Evolutionary conservation across 768 basidiomycete species (phyloP), one percentile per base, ranked within the genome.

Genomic region (Boletus barrowsii): DNA sequence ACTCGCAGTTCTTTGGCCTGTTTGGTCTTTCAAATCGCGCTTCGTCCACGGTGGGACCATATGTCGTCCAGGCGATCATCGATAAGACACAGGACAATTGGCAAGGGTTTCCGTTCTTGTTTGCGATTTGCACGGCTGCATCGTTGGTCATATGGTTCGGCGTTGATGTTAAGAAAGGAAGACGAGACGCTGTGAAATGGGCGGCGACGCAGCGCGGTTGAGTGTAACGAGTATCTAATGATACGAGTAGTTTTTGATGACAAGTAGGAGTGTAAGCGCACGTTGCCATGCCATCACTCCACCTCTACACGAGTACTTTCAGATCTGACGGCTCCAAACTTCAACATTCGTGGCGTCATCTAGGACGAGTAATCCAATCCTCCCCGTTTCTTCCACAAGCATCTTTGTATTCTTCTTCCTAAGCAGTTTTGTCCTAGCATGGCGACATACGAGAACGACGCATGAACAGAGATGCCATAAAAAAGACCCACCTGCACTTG

Each of bases 11-110:
- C 73, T 94, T 93, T 68, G 88, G 91, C 3, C 79, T 95, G 22
- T 93, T 89, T 60, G 89, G 88, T 10, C 79, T 93, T 24, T 90
- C 87, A 3, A 90, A 91, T 68, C 82, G 88, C 11, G 88, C 88
- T 1, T 90, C 88, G n/a, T 88, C 86, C 3, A 88, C 90, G 81
- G 83, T 93, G 41, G 91, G 90, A 0, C 90, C 90, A 0, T 92
- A 88, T 56, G 89, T 92, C 10, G 85, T 92, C 39, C 88, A 91
- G 65, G 88, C 83, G 4, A 90, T 92, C 64, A 91, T 93, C 54
- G 75, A 90, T 68, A 74, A 73, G 46, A 76, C 83, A 3, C 85
- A 84, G 0, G 77, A 83, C 66, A 90, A 88, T 64, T 92, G 90
- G 90, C 78, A 81, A 64, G 90, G 90, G 1, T 93, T 93, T 68